These are phyloP conservation scores for Sporothrix inflata DNA, from an alignment of 2,329 filamentous ascomycete genomes.

Conservation along the genomic window DNA sequence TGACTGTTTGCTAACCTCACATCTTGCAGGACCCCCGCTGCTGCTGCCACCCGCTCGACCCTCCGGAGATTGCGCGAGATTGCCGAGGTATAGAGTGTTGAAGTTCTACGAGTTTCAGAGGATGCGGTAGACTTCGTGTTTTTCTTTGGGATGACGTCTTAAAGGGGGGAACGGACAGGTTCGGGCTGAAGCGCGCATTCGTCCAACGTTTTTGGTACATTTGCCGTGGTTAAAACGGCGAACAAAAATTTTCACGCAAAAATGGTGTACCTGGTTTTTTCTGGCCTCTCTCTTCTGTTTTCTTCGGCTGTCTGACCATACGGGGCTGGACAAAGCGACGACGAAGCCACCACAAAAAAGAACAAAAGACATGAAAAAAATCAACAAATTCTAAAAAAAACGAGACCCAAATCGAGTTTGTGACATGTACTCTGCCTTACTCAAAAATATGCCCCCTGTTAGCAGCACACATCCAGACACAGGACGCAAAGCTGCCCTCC, in stretches of 20 bases:
- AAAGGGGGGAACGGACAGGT: constrained; percentile 18
- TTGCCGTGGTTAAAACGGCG: background rate
- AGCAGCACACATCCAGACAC: too few relatives aligned
- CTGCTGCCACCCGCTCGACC: constrained; percentile 91
- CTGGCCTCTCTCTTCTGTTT: constrained; percentile 3
- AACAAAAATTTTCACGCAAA: constrained; percentile 16
- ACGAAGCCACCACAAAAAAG: constrained; percentile 12
- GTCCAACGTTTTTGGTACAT: constrained; percentile 21
- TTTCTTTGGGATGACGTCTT: constrained; percentile 25
- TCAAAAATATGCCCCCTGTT: too few relatives aligned
- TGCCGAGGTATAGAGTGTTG: constrained; percentile 77
- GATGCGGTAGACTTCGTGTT: constrained; percentile 11
- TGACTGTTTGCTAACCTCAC: constrained; percentile 21
- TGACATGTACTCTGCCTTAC: too few relatives aligned
- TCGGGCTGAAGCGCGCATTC: constrained; percentile 17
- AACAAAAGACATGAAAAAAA: constrained; percentile 22
- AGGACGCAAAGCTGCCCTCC: too few relatives aligned
- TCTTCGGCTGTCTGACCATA: background rate
- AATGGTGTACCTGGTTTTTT: constrained; percentile 24
- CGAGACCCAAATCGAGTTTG: background rate
- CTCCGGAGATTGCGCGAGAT: constrained; percentile 97
- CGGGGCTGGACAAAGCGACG: background rate
- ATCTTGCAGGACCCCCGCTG: constrained; percentile 75
- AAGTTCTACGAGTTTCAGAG: background rate
- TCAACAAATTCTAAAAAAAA: constrained; percentile 11